Evolutionary conservation across 2,329 filamentous ascomycete genomes (phyloP), one percentile per base, ranked within the genome.

Genomic region (Sclerotinia trifoliorum): DNA sequence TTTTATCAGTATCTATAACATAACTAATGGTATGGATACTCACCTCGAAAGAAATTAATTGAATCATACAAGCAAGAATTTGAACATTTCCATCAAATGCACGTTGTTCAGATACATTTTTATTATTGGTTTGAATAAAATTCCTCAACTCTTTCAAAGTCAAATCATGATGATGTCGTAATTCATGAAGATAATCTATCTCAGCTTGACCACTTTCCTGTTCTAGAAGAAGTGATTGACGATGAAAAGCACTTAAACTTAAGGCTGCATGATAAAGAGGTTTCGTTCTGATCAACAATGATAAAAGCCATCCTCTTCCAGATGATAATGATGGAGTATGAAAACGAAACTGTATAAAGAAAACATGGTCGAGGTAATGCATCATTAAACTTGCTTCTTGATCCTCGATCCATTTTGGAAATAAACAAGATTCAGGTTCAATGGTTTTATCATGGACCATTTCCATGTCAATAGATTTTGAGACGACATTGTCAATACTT

Each of bases 341-440:
- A 74, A 88, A 86, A 4, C 87, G 87, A 72, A 86, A 88, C 0
- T 88, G 78, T 71, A 87, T 85, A 1, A 86, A 86, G 70, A 89
- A 84, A 24, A 88, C 81, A 70, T 85, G 83, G 75, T 89, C 87
- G 52, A 88, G 80, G 73, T 88, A 89, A 68, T 85, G 81, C 82
- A 86, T 86, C 69, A 84, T 78, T 49, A 83, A 80, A 71, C 74
- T 68, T 44, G 69, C 67, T 65, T 65, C 63, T 57, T 65, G 63
- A 21, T 65, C 63, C n/a, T 65, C 63, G n/a, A 65, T 65, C 48
- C 74, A 71, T 54, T 65, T 66, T 51, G 66, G 60, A 19, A 39
- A 48, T 29, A 64, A 49, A 3, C 39, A n/a, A 39, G 61, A 54
- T 24, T 56, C n/a, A 24, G 48, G 46, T 13, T 65, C 42, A 5